Evolutionary conservation across 1,284 basidiomycete genomes (phyloP).

Genomic region (Naganishia albida): DNA sequence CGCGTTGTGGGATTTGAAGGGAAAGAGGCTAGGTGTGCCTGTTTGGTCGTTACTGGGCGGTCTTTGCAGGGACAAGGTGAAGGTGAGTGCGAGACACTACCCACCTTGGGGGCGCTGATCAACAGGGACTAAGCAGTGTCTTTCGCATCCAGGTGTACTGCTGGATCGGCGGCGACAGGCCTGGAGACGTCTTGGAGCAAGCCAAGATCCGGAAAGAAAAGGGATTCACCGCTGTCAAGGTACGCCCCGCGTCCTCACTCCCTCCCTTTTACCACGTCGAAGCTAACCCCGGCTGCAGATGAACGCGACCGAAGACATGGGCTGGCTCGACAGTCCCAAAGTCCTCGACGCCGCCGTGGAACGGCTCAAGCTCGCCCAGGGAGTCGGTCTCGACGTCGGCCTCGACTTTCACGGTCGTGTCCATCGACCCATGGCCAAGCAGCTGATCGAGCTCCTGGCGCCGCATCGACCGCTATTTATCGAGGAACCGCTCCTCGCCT

Average conservation of each 20-base stretch:
- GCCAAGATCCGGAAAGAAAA: conserved; percentile 62
- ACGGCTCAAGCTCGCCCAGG: conserved; percentile 61
- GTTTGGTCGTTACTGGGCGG: conserved; percentile 68
- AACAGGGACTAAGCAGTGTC: too few relatives aligned
- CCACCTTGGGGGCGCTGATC: too few relatives aligned
- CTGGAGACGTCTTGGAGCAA: conserved; percentile 59
- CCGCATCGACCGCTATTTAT: conserved; percentile 65
- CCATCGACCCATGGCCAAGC: conserved; percentile 70
- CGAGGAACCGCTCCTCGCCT: conserved; percentile 61
- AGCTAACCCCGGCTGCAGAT: conserved; percentile 26
- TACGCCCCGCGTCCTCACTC: conserved; percentile 53
- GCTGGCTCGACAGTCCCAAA: conserved; percentile 50
- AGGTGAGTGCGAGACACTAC: too few relatives aligned
- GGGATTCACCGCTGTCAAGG: conserved; percentile 67
- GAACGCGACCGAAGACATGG: conserved; percentile 49
- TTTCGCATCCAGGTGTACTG: conserved; percentile 35
- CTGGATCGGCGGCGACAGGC: conserved; percentile 71
- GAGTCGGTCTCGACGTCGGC: conserved; percentile 62
- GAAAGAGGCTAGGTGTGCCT: conserved; percentile 67
- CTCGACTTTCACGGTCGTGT: conserved; percentile 55
- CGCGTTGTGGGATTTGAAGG: conserved; percentile 64
- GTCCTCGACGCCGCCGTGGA: conserved; percentile 59
- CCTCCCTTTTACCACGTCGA: too few relatives aligned
- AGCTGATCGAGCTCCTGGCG: conserved; percentile 64
- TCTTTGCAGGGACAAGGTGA: conserved; percentile 57